Base-by-base conservation (phyloP, 2,329 filamentous ascomycete genomes). In the Didymella keratinophila region DNA sequence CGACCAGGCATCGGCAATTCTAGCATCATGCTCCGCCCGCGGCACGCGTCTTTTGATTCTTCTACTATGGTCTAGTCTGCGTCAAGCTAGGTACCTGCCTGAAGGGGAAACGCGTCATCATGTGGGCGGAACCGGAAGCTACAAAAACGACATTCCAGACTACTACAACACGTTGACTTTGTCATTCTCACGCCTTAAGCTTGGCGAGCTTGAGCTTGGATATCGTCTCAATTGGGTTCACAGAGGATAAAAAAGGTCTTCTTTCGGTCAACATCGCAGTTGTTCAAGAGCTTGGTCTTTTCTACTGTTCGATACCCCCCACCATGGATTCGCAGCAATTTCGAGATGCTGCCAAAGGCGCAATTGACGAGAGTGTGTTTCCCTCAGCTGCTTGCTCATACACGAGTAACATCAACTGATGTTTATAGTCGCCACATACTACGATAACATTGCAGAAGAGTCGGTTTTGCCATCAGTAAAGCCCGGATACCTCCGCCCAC, bases 401-500 rank as follows among this genome's bases (percentile, higher is more conserved):
- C 18, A 34, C 8, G 9, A 18, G 16, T 28, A 66, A 12, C 5
- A n/a, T 39, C 50, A 14, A 2, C 43, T 57, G 42, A 57, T 18
- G 2, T 20, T 2, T 39, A 12, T 70, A 95, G 92, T 97, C 71
- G 87, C 92, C 71, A 83, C 87, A 52, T 97, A 97, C 81, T 94
- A 95, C 73, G 87, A 93, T 62, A 90, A 82, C 21, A 83, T 97
- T 53, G 81, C 86, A 48, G 81, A 86, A 2, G 87, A 87, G 18
- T 86, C 86, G 44, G 93, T 97, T 36, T 81, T 96, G 9, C 89
- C 93, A 12, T 85, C 85, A 52, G 89, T 97, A 48, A 81, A 89
- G 58, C 94, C 94, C 0, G 94, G 94, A 55, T 98, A 97, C 75
- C 86, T 98, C 10, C 86, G 87, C 46, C 88, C 90, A 44, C 84